phyloP scores from a whole-genome alignment of 257 asterid species.

The Solanum pinnatisectum region DNA sequence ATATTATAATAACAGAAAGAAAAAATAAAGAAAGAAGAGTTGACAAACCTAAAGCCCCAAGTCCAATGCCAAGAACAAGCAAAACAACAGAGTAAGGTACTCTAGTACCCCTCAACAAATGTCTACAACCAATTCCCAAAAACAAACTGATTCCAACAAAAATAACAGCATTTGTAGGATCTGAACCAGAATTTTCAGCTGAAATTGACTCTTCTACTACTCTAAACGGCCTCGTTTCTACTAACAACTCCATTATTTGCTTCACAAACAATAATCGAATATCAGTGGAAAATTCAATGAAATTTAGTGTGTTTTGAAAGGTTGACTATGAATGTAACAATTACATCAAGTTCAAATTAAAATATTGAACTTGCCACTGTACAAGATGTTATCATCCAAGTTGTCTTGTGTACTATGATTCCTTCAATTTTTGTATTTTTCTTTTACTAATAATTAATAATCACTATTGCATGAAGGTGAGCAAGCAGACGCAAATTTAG shows the following conservation, averaged over 20 bases:
- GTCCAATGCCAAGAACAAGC: conserved; percentile 75
- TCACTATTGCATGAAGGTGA: too few relatives aligned
- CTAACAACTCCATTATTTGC: not conserved
- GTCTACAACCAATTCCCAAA: conserved; percentile 77
- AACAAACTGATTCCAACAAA: conserved; percentile 85
- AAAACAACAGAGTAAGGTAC: conserved; percentile 92
- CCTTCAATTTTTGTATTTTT: not conserved
- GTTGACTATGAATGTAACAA: not conserved
- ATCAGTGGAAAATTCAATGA: not conserved
- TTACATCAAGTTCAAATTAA: not conserved
- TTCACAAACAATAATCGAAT: not conserved
- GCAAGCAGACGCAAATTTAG: too few relatives aligned
- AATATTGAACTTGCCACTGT: not conserved
- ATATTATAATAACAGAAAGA: not conserved
- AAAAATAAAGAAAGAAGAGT: not conserved
- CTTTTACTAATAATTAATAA: too few relatives aligned
- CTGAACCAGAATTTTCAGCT: conserved; percentile 3
- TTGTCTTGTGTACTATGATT: not conserved
- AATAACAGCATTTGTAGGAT: conserved; percentile 73
- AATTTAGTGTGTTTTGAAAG: not conserved
- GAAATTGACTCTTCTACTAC: conserved; percentile 20
- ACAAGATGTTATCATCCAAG: not conserved
- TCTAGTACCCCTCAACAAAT: conserved; percentile 77
- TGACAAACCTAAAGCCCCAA: conserved; percentile 80
- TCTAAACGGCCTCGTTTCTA: conserved; percentile 23